These are phyloP conservation scores for Triangularia verruculosa DNA, from an alignment of 2,329 filamentous ascomycete genomes.

Conservation along the genomic window DNA sequence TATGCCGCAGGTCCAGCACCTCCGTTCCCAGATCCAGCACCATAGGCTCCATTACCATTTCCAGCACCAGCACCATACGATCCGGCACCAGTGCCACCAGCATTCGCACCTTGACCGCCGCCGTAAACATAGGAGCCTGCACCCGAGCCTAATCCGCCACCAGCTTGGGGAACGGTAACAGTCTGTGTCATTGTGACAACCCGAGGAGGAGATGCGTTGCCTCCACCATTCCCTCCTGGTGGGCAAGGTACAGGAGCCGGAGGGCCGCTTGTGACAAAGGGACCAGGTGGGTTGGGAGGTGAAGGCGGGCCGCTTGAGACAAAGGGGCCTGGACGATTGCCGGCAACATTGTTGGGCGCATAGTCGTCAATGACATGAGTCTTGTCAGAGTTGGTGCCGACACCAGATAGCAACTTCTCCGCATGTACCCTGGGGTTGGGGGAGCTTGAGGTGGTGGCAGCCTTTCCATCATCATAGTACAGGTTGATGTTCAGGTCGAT, in stretches of 20 bases:
- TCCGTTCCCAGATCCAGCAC: slow-evolving; percentile 3
- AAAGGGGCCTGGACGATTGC: slow-evolving; percentile 8
- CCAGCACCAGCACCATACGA: background rate
- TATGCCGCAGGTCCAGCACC: background rate
- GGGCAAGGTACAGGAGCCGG: background rate
- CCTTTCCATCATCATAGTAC: slow-evolving; percentile 10
- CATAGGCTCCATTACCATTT: slow-evolving; percentile 1
- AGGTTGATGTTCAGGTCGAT: slow-evolving; percentile 22
- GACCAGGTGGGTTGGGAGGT: slow-evolving; percentile 3
- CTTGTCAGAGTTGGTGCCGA: slow-evolving; percentile 3
- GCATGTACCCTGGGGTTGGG: slow-evolving; percentile 10
- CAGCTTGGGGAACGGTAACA: background rate
- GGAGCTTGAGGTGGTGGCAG: slow-evolving; percentile 3
- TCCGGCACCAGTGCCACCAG: background rate
- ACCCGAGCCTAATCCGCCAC: background rate
- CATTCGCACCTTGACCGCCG: background rate
- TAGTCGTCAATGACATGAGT: slow-evolving; percentile 9
- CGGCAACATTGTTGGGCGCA: slow-evolving; percentile 3
- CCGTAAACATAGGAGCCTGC: background rate
- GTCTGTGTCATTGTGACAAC: slow-evolving; percentile 8
- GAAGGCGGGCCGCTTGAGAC: slow-evolving; percentile 10
- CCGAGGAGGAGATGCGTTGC: slow-evolving; percentile 1
- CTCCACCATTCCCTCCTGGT: slow-evolving; percentile 2
- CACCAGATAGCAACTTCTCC: slow-evolving; percentile 8
- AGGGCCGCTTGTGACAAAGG: slow-evolving; percentile 15